Evolutionary conservation across 768 basidiomycete genomes (phyloP).

Genomic region (Trametes maxima): DNA sequence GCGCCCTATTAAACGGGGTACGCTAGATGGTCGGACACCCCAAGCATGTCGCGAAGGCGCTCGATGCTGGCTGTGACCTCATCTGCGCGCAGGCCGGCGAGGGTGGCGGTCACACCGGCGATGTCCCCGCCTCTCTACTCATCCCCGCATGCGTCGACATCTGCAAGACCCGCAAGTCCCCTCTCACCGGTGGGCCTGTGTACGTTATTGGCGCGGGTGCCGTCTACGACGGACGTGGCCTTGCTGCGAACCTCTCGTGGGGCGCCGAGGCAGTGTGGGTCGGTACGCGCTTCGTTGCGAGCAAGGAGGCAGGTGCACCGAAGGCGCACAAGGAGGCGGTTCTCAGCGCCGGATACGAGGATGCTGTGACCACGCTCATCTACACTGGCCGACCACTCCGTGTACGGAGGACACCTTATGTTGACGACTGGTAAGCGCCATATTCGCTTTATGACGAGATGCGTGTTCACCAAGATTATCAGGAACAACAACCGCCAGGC

Average conservation of each 20-base stretch:
- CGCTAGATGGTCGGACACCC: slow-evolving; percentile 89
- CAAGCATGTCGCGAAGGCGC: slow-evolving; percentile 81
- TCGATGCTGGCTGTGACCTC: slow-evolving; percentile 84
- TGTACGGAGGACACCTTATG: slow-evolving; percentile 81
- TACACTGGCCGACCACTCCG: slow-evolving; percentile 89
- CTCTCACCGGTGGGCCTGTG: slow-evolving; percentile 80
- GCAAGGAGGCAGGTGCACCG: slow-evolving; percentile 78
- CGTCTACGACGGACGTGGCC: slow-evolving; percentile 83
- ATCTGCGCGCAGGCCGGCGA: slow-evolving; percentile 96
- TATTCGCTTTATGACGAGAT: neutral
- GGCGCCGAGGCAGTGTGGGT: slow-evolving; percentile 87
- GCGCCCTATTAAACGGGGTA: no score
- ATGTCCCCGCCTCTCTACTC: slow-evolving; percentile 80
- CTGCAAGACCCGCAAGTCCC: slow-evolving; percentile 73
- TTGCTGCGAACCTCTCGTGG: slow-evolving; percentile 87
- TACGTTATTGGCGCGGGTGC: slow-evolving; percentile 93
- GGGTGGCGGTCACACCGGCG: slow-evolving; percentile 81
- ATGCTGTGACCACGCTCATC: slow-evolving; percentile 83
- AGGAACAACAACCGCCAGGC: slow-evolving; percentile 78
- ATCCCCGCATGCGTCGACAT: slow-evolving; percentile 91
- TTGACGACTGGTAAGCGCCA: slow-evolving; percentile 66
- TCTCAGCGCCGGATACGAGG: slow-evolving; percentile 71
- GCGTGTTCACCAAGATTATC: neutral
- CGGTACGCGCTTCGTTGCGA: slow-evolving; percentile 74
- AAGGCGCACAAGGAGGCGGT: slow-evolving; percentile 83